Evolutionary conservation across 352 stramenopile species (phyloP), one percentile per base, ranked within the genome.

Genomic region (Phytophthora foliorum): DNA sequence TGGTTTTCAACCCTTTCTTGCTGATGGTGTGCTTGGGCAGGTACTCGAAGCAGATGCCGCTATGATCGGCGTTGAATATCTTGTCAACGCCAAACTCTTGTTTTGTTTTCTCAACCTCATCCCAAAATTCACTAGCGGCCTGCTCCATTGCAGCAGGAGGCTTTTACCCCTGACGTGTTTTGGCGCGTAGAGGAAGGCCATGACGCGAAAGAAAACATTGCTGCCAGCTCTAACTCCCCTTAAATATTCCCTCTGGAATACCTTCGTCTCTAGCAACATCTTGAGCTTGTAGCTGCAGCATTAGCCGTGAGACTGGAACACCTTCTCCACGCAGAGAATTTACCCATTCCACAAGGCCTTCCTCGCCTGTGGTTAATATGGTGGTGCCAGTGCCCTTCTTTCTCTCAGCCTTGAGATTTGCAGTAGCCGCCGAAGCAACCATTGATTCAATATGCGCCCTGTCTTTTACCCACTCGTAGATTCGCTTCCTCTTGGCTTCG

Each of bases 31-130:
- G 10, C 17, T 60, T 60, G 0, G 39, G 53, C 16, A 60, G 42
- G n/a, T 60, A 60, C 14, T 61, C 53, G 44, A 61, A 61, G 25
- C 53, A 52, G n/a, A 52, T 52, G 16, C 25, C 53, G 6, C 53
- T 61, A 50, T 61, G 39, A 17, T 61, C 39, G 6, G 41, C 36
- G 11, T 61, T 61, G 25, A 42, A 50, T 8, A 61, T 31, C n/a
- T 51, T 61, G 27, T 31, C 25, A 1, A 52, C 53, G 10, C 41
- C 53, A 44, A 42, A 24, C 25, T 51, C 39, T 14, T 10, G 10
- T 29, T 61, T 61, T 1, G 17, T 52, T 32, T 52, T 7, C 8
- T 29, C 6, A 13, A 42, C 39, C 22, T 52, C 9, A 1, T 19
- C 9, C 53, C 38, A 61, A 11, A 53, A 61, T 19, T 25, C 3